Percentiles rank a stretch among this genome's conserved stretches.
Evolutionary conservation across 2,329 filamentous ascomycete genomes (phyloP).

Genomic region (Phaeosphaeria sp.): DNA sequence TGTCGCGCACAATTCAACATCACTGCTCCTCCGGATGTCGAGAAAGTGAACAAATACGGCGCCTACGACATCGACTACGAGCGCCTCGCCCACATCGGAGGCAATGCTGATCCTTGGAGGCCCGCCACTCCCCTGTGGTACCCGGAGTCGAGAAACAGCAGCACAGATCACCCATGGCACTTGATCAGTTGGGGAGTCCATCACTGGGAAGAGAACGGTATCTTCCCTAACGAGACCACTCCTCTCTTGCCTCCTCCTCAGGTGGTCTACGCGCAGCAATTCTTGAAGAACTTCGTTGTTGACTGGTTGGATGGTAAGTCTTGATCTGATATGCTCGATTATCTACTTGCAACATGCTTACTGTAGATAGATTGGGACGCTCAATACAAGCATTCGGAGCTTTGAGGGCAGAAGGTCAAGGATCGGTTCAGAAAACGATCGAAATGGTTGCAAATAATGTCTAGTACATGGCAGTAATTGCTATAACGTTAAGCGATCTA

Average conservation of each 20-base stretch:
- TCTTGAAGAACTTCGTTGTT: conserved; percentile 68
- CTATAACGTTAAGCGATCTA: no score
- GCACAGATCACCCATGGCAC: conserved; percentile 72
- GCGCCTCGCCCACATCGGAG: conserved; percentile 79
- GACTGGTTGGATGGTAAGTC: conserved; percentile 65
- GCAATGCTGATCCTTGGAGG: conserved; percentile 81
- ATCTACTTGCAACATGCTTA: background rate
- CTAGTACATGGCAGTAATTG: background rate
- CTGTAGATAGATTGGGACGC: conserved; percentile 2
- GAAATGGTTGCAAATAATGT: background rate
- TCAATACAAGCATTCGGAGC: background rate
- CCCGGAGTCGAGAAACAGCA: conserved; percentile 65
- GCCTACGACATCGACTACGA: conserved; percentile 75
- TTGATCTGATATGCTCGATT: background rate
- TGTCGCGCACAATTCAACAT: conserved; percentile 77
- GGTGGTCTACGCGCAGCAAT: conserved; percentile 65
- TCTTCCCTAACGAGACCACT: conserved; percentile 63
- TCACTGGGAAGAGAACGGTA: conserved; percentile 78
- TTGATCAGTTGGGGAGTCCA: conserved; percentile 78
- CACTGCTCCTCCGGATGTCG: conserved; percentile 66
- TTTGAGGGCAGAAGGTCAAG: background rate
- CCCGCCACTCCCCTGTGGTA: conserved; percentile 74
- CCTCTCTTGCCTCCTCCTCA: conserved; percentile 64
- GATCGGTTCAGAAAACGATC: background rate
- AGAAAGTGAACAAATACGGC: conserved; percentile 77